Evolutionary conservation across 192 early-diverging fungal genomes (phyloP).

Genomic region (Mortierella hygrophila): DNA sequence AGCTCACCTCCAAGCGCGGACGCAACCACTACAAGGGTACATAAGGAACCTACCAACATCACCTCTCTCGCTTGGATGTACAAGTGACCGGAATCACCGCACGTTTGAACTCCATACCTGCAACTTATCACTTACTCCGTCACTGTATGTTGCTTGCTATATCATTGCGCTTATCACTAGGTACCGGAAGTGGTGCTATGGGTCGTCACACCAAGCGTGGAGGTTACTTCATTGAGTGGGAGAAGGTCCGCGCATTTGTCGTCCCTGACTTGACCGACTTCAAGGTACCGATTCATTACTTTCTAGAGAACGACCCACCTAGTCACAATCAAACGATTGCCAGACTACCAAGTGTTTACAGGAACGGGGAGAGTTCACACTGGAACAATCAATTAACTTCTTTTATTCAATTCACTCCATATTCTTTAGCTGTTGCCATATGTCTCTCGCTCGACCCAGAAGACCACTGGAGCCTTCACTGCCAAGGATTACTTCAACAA

Average conservation of each 20-base stretch:
- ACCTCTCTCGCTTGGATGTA: neutral
- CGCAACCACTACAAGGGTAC: conserved; percentile 74
- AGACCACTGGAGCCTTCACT: conserved; percentile 59
- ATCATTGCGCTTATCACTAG: conserved; percentile 25
- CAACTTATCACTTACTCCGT: neutral
- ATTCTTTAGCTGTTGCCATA: conserved; percentile 51
- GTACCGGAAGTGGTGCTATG: conserved; percentile 73
- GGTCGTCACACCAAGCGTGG: conserved; percentile 72
- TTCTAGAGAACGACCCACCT: neutral
- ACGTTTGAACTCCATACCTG: neutral
- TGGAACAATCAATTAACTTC: neutral
- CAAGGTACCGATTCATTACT: conserved; percentile 37
- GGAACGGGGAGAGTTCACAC: neutral
- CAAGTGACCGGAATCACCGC: neutral
- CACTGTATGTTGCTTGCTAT: too few relatives aligned
- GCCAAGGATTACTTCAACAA: conserved; percentile 55
- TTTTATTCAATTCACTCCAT: neutral
- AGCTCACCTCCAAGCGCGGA: conserved; percentile 68
- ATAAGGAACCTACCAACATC: neutral
- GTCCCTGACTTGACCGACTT: conserved; percentile 72
- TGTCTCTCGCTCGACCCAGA: conserved; percentile 57
- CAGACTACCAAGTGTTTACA: too few relatives aligned
- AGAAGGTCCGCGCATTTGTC: conserved; percentile 70
- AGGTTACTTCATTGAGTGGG: conserved; percentile 70
- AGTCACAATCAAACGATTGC: too few relatives aligned